Percentiles rank a stretch among this genome's conserved stretches.
Conservation (phyloP, 2,329 filamentous ascomycete genomes). For the Colletotrichum siamense region DNA sequence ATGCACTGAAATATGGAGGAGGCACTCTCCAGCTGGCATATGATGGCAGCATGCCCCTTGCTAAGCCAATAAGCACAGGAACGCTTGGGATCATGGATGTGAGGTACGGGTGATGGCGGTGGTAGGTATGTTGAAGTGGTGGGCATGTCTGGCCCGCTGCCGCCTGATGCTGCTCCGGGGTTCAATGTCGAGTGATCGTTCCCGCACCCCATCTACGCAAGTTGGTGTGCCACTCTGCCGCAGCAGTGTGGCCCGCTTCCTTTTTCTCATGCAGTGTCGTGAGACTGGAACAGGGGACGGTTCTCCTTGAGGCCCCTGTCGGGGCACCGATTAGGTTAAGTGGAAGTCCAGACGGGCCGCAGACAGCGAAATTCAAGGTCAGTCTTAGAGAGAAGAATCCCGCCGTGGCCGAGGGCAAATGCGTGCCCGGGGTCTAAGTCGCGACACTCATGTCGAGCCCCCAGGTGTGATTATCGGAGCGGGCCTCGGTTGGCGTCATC, state of each 20-base stretch:
- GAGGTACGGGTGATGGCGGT: constrained; percentile 10
- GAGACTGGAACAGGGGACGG: constrained; percentile 8
- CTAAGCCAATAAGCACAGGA: background rate
- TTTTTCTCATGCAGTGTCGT: constrained; percentile 11
- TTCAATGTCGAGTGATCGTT: constrained; percentile 8
- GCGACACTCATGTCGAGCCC: background rate
- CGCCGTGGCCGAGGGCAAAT: background rate
- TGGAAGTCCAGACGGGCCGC: background rate
- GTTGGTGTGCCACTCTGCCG: constrained; percentile 10
- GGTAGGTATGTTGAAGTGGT: background rate
- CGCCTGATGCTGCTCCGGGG: background rate
- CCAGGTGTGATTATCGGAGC: background rate
- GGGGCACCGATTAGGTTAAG: background rate
- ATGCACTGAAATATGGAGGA: background rate
- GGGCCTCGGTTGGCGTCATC: constrained; percentile 13
- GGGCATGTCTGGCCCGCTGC: background rate
- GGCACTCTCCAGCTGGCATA: background rate
- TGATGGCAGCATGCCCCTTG: background rate
- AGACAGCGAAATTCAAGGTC: background rate
- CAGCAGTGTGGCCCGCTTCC: constrained; percentile 12
- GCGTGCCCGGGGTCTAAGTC: background rate
- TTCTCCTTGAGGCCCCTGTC: constrained; percentile 1
- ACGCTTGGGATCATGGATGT: constrained; percentile 11
- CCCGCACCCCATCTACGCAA: constrained; percentile 18
- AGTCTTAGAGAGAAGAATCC: background rate